Conservation (phyloP, 2,329 filamentous ascomycete genomes). For the Coniochaeta hoffmannii region DNA sequence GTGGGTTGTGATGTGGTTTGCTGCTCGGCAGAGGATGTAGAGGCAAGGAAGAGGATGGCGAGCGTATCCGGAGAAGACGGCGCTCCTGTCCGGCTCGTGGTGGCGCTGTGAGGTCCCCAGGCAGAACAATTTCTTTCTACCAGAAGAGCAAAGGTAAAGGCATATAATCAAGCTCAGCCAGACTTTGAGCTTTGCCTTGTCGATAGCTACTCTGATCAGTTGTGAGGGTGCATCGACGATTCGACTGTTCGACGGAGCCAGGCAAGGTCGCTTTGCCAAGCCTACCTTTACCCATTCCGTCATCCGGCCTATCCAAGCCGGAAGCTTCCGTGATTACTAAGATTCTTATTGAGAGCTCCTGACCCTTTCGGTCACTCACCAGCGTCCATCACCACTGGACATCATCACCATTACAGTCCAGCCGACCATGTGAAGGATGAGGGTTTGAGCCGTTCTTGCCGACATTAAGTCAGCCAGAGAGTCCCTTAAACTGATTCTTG, state of each 20-base stretch:
- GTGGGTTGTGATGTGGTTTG: neutral
- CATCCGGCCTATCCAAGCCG: neutral
- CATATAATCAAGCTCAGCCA: neutral
- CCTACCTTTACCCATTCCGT: neutral
- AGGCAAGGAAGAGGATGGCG: neutral
- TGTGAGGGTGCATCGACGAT: neutral
- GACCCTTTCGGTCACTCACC: too few species aligned
- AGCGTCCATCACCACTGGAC: too few species aligned
- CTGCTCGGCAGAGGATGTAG: neutral
- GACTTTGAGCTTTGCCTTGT: neutral
- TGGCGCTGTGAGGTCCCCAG: neutral
- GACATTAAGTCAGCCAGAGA: neutral
- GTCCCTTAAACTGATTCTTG: neutral
- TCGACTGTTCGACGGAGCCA: neutral
- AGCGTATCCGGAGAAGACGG: neutral
- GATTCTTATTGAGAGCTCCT: neutral
- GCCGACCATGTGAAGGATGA: too few species aligned
- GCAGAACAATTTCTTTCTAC: neutral
- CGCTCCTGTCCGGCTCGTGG: neutral
- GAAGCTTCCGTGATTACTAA: neutral
- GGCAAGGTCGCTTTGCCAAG: neutral
- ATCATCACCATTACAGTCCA: too few species aligned
- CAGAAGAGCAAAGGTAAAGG: neutral
- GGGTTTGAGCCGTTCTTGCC: neutral
- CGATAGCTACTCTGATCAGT: neutral